Conservation (phyloP, 1,139 yeast genomes). For the Sporopachydermia cereana region DNA sequence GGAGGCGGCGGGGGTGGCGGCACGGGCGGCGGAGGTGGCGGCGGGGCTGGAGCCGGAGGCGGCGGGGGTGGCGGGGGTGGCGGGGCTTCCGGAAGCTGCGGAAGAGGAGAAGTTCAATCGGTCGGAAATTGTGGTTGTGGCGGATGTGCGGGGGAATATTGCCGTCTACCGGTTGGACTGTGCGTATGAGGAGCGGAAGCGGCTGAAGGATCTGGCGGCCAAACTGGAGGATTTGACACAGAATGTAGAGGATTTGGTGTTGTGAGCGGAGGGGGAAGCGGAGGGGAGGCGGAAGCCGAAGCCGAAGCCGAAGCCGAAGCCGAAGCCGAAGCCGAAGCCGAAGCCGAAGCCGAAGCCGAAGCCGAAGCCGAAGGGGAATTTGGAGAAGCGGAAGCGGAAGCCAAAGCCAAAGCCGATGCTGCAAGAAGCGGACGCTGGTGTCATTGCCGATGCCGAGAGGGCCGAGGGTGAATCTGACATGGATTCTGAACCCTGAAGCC, state of each 20-base stretch:
- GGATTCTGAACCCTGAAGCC: no score
- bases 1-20: constrained; percentile 5
- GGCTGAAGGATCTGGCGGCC: background rate
- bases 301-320: no score
- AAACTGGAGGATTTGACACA: background rate
- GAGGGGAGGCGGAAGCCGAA: no score
- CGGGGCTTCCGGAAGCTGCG: constrained; percentile 9
- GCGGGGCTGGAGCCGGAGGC: background rate
- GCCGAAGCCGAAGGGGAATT: no score
- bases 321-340: no score
- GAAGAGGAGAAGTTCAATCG: constrained; percentile 16
- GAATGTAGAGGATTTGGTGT: background rate
- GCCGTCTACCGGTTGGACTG: constrained; percentile 74
- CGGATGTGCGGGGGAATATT: constrained; percentile 64
- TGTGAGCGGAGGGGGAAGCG: background rate
- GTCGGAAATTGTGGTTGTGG: constrained; percentile 51
- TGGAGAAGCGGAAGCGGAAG: no score
- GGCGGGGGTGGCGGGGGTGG: background rate
- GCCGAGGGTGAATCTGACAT: no score
- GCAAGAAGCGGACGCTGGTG: no score
- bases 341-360: no score
- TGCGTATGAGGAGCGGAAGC: constrained; percentile 34
- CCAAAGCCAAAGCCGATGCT: no score
- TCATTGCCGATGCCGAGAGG: no score
- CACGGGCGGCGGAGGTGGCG: background rate